Evolutionary conservation across 768 basidiomycete species (phyloP).

Genomic region (Russula virescens): DNA sequence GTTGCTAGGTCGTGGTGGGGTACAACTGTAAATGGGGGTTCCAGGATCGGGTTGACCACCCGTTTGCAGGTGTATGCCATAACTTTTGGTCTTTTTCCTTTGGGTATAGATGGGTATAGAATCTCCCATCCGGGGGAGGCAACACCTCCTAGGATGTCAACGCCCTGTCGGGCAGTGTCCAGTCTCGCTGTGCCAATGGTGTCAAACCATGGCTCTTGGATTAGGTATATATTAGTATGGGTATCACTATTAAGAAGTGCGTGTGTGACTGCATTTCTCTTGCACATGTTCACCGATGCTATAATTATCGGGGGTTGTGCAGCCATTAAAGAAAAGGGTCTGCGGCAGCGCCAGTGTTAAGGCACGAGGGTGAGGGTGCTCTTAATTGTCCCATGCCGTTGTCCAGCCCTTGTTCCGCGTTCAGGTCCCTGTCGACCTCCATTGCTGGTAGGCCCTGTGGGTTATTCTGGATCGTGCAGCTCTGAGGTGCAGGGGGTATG

Average conservation of each 20-base stretch:
- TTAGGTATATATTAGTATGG: neutral
- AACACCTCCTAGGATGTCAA: neutral
- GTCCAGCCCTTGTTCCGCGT: too few relatives aligned
- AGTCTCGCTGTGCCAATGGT: neutral
- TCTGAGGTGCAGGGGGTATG: too few relatives aligned
- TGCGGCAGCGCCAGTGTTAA: neutral
- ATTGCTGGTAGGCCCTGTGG: too few relatives aligned
- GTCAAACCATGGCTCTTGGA: neutral
- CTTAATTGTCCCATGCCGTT: too few relatives aligned
- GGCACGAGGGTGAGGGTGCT: neutral
- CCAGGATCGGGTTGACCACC: accelerated
- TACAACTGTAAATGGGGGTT: too few relatives aligned
- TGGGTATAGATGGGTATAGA: neutral
- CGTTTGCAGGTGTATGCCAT: neutral
- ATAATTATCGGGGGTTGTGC: neutral
- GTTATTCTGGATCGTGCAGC: too few relatives aligned
- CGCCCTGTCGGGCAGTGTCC: neutral
- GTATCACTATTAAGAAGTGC: neutral
- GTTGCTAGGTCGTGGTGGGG: neutral
- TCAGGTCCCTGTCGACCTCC: too few relatives aligned
- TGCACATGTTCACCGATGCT: neutral
- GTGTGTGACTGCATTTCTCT: neutral
- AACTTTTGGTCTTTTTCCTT: neutral
- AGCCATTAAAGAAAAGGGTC: neutral
- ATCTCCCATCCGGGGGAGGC: neutral